These are phyloP conservation scores for Talaromyces piceae DNA, from an alignment of 2,329 filamentous ascomycete species.

Conservation along the genomic window DNA sequence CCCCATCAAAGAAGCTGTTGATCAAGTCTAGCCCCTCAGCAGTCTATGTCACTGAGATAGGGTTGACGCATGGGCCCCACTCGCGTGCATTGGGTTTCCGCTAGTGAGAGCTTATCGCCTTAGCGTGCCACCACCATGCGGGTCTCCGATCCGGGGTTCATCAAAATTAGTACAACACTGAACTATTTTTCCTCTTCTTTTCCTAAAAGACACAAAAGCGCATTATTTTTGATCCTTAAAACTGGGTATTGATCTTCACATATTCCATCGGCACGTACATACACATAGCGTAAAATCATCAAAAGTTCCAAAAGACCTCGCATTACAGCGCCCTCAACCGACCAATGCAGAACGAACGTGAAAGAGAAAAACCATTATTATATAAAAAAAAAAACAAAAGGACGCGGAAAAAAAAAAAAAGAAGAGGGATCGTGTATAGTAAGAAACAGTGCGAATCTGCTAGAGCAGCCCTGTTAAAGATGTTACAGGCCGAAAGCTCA, in stretches of 20 bases:
- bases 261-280: neutral
- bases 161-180: too few species aligned
- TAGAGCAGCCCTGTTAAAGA: neutral
- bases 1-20: neutral
- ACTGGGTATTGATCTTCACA: neutral
- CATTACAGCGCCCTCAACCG: neutral
- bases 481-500: neutral
- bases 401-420: neutral
- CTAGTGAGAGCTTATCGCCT: neutral
- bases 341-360: neutral
- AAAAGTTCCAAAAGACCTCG: neutral
- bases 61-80: neutral
- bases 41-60: neutral
- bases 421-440: neutral
- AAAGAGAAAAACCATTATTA: neutral
- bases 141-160: neutral
- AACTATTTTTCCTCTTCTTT: too few species aligned
- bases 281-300: neutral
- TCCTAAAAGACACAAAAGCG: neutral
- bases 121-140: neutral
- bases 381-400: neutral
- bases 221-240: neutral
- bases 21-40: neutral
- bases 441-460: neutral
- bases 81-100: neutral